Evolutionary conservation across 768 basidiomycete species (phyloP), one percentile per base, ranked within the genome.

Genomic region (Dioszegia hungarica): DNA sequence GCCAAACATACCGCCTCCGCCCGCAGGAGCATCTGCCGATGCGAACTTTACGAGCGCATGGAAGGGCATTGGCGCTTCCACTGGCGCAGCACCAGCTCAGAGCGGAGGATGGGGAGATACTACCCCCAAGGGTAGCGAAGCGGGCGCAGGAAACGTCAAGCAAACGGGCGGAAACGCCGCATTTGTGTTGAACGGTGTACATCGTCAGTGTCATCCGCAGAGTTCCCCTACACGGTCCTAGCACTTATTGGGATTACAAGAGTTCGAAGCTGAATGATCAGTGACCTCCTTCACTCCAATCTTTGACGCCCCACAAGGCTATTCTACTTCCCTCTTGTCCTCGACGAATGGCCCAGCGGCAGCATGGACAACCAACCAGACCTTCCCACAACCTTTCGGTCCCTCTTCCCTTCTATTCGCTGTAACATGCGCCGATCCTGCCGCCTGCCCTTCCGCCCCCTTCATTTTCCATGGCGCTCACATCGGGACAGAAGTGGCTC

Each of bases 211-310:
- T 22, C 20, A 2, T n/a, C n/a, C n/a, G n/a, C n/a, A n/a, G n/a
- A n/a, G n/a, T n/a, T n/a, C n/a, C n/a, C n/a, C n/a, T n/a, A n/a
- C n/a, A n/a, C n/a, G n/a, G n/a, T n/a, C n/a, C n/a, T n/a, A n/a
- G n/a, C n/a, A n/a, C n/a, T n/a, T n/a, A n/a, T n/a, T n/a, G n/a
- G n/a, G n/a, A n/a, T n/a, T n/a, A n/a, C n/a, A n/a, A 14, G 15
- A 22, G 17, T 2, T 22, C 19, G 37, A 11, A 5, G 45, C 17
- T 46, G 12, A 19, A 6, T 4, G 14, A 15, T 1, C 5, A 51
- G 49, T 51, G 3, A 51, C 49, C 1, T 51, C 49, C 8, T 51
- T 51, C 36, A 51, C 49, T 17, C 49, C 49, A 2, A 2, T 38
- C 11, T 51, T 36, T 22, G 37, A 38, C 24, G 5, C 36, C 12